These are phyloP conservation scores for Salvia miltiorrhiza DNA, from an alignment of 257 asterid genomes.

Conservation along the genomic window DNA sequence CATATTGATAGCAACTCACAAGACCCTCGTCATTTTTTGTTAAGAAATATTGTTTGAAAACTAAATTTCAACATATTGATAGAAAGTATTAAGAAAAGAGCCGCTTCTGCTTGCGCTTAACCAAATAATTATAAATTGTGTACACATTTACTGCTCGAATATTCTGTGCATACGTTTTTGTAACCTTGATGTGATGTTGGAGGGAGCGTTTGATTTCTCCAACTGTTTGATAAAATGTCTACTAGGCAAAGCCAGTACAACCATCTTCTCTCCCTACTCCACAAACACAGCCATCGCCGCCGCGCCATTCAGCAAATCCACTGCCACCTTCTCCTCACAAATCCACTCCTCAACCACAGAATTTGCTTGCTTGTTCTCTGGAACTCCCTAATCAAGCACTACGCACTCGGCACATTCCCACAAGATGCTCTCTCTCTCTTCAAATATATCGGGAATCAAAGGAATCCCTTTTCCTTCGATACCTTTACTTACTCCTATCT, in stretches of 20 bases:
- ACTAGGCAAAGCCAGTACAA: slow-evolving; percentile 11
- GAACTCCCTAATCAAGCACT: slow-evolving; percentile 62
- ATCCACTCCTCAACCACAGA: not conserved
- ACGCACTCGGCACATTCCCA: slow-evolving; percentile 48
- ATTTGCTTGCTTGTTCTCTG: slow-evolving; percentile 33
- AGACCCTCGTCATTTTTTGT: too few species aligned
- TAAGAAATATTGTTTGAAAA: too few species aligned
- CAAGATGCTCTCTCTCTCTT: slow-evolving; percentile 53
- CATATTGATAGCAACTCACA: too few species aligned
- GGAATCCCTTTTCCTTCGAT: slow-evolving; percentile 27
- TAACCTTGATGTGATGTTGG: too few species aligned
- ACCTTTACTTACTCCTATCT: slow-evolving; percentile 67
- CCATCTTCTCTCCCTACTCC: slow-evolving; percentile 30
- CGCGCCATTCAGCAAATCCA: slow-evolving; percentile 45
- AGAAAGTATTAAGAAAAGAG: too few species aligned
- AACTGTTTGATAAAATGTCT: slow-evolving; percentile 26
- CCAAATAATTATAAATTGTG: too few species aligned
- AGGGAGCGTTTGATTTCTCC: too few species aligned
- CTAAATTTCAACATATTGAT: too few species aligned
- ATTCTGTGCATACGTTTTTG: too few species aligned
- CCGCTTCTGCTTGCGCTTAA: too few species aligned
- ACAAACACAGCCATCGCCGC: slow-evolving; percentile 23
- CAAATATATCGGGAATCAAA: slow-evolving; percentile 34
- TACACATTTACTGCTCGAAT: too few species aligned
- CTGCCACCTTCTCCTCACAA: not conserved